Percentiles rank a stretch among this genome's conserved stretches.
phyloP scores from a whole-genome alignment of 371 early-diverging fungal genomes.

The Lichtheimia corymbifera region DNA sequence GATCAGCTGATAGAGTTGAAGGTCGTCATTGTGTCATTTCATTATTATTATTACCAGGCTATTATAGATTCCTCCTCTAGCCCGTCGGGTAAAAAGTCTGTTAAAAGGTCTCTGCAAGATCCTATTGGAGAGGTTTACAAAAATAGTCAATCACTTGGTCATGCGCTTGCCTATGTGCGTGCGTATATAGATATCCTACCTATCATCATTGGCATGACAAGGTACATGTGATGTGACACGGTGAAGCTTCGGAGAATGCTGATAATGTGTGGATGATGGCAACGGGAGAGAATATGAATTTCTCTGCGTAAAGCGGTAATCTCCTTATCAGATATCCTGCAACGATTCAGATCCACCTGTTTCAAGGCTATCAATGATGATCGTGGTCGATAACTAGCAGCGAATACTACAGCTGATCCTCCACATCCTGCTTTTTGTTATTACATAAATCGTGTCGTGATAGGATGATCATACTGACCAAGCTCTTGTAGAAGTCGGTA shows the following conservation, averaged over 20 bases:
- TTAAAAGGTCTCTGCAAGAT: conserved; percentile 42
- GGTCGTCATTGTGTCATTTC: neutral
- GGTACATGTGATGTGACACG: conserved; percentile 52
- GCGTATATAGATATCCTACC: conserved; percentile 39
- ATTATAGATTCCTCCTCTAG: conserved; percentile 37
- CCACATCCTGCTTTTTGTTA: conserved; percentile 28
- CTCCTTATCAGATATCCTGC: conserved; percentile 18
- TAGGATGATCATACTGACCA: neutral
- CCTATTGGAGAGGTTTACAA: conserved; percentile 16
- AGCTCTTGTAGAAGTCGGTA: neutral
- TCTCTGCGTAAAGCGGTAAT: conserved; percentile 42
- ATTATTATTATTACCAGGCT: conserved; percentile 24
- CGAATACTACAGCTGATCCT: conserved; percentile 41
- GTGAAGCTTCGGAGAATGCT: conserved; percentile 69
- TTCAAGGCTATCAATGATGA: conserved; percentile 40
- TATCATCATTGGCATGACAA: conserved; percentile 68
- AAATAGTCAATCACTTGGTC: neutral
- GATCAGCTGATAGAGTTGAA: neutral
- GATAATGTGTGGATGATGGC: conserved; percentile 65
- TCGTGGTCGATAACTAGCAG: conserved; percentile 33
- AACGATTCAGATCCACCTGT: conserved; percentile 31
- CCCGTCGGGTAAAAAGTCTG: conserved; percentile 22
- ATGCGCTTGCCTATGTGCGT: neutral
- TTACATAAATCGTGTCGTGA: neutral
- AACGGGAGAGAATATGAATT: conserved; percentile 73